A percentile compares a stretch with the other conserved stretches of the same genome.
These are phyloP conservation scores for Xylaria longipes DNA, from an alignment of 495 filamentous ascomycete genomes.

Conservation along the genomic window DNA sequence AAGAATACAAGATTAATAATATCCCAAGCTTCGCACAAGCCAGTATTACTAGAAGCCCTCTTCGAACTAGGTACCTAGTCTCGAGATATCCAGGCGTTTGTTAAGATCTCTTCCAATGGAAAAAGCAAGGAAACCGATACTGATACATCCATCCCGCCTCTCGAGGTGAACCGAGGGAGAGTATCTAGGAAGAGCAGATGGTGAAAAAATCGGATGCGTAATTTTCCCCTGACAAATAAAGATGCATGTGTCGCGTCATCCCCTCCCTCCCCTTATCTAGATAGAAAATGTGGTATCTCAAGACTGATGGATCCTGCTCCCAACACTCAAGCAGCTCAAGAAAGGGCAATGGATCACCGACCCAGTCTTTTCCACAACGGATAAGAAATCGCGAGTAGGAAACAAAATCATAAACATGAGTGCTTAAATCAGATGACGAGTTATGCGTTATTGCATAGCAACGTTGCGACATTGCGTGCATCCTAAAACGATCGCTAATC, in stretches of 20 bases:
- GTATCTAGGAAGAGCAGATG: not conserved
- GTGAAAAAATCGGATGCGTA: not conserved
- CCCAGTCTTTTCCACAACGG: not conserved
- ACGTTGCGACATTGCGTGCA: constrained; percentile 30
- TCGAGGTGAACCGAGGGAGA: not conserved
- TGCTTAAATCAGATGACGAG: constrained; percentile 18
- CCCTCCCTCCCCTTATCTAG: not conserved
- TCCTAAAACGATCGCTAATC: constrained; percentile 36
- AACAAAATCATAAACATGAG: constrained; percentile 34
- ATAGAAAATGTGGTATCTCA: constrained; percentile 15
- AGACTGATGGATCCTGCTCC: constrained; percentile 2
- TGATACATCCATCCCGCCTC: constrained; percentile 12
- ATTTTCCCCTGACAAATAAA: constrained; percentile 5
- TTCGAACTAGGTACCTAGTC: not conserved
- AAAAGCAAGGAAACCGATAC: constrained; percentile 11
- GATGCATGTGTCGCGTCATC: constrained; percentile 4
- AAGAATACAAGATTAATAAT: not conserved
- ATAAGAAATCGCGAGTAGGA: constrained; percentile 21
- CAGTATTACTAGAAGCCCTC: not conserved
- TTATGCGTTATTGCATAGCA: not conserved
- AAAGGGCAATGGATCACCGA: not conserved
- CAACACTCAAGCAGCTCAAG: not conserved
- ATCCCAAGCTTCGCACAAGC: not conserved
- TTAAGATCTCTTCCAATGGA: not conserved
- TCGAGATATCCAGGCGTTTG: not conserved